Base-by-base conservation (phyloP, 805 yeast genomes). In the Candida ponderosae region DNA sequence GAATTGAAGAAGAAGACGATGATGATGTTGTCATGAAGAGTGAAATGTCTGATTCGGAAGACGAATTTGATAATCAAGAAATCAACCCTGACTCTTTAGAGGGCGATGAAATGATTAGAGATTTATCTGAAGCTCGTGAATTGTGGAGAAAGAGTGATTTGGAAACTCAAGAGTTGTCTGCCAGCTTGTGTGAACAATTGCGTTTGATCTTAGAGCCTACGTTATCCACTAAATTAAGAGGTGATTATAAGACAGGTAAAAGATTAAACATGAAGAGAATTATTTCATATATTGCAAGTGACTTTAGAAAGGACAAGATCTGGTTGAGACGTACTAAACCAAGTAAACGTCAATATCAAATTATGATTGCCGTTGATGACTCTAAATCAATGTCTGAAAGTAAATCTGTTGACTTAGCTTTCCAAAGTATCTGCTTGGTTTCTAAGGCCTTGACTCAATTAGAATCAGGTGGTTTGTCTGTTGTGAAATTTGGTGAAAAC, bases 321-420 rank as follows among this genome's bases (percentile, higher is more conserved):
- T 93, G 99, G 99, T 72, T 93, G 63, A 77, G 96, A 57, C 77
- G 99, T 61, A 88, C 97, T 6, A 90, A 93, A 56, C 99, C 99
- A 39, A 84, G 95, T 47, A 93, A 93, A 66, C 79, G 99, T 53
- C 93, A 89, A 57, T 93, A 93, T 59, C 98, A 93, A 65, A 85
- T 93, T 44, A 85, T 94, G 96, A 83, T 93, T 46, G 89, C 98
- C 1, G 83, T 93, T 34, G 99, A 93, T 65, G 96, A 93, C 57
- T 93, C 98, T 23, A 88, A 86, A 59, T 90, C 97, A 1, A 93
- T 93, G 99, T 78, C 89, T 40, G 97, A 90, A 59, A 82, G 96
- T 18, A 78, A 81, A 46, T 80, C 94, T 28, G 90, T 87, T 15
- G 87, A 85, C 46, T 69, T 93, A 41, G 97, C 99, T 0, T 88